Conservation (phyloP, 768 basidiomycete genomes). For the Mycena chlorophos region DNA sequence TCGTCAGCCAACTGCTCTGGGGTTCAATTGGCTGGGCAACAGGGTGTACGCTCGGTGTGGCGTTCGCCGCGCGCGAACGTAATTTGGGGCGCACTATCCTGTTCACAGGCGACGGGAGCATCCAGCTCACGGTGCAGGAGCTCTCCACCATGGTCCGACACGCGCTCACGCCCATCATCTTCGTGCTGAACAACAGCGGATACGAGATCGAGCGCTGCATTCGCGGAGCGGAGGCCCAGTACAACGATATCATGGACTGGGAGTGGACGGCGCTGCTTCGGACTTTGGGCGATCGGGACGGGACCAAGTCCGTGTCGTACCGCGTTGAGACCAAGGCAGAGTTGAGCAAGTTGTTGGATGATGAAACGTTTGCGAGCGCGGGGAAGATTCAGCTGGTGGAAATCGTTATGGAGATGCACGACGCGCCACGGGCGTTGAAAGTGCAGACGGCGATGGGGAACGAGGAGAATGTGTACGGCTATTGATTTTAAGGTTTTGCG, state of each 20-base stretch:
- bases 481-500: too few species aligned
- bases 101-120: constrained; percentile 82
- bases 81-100: constrained; percentile 68
- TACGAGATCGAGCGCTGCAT: constrained; percentile 84
- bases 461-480: constrained; percentile 44
- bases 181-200: constrained; percentile 76
- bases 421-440: constrained; percentile 67
- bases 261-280: constrained; percentile 64
- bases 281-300: constrained; percentile 54
- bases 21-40: constrained; percentile 86
- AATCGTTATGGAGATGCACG: constrained; percentile 68
- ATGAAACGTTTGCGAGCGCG: constrained; percentile 59
- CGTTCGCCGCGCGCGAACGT: constrained; percentile 71
- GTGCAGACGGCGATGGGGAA: constrained; percentile 52
- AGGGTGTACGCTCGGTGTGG: constrained; percentile 67
- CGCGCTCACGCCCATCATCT: constrained; percentile 77
- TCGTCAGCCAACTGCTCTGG: constrained; percentile 80
- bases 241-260: constrained; percentile 88
- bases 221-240: constrained; percentile 42
- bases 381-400: constrained; percentile 81
- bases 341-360: constrained; percentile 64
- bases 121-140: constrained; percentile 82
- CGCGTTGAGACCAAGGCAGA: constrained; percentile 66
- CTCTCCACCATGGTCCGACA: constrained; percentile 78
- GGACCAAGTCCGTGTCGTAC: constrained; percentile 56